Evolutionary conservation across 257 asterid genomes (phyloP).

Genomic region (Salvia miltiorrhiza): DNA sequence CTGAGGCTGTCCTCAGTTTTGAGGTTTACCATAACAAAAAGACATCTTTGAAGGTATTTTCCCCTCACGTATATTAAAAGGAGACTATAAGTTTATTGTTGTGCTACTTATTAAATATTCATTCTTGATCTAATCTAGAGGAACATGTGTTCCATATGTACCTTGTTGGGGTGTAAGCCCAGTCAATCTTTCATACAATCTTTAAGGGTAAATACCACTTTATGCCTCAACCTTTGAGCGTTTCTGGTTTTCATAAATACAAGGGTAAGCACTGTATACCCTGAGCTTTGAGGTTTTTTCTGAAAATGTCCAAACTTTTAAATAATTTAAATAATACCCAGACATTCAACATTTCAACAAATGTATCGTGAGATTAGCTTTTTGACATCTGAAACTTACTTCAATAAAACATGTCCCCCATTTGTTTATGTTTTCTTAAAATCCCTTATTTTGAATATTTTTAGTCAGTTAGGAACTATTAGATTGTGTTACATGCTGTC

Average conservation of each 20-base stretch:
- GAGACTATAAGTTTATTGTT: not conserved
- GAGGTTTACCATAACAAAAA: conserved; percentile 79
- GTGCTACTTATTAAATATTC: not conserved
- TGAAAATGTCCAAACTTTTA: not conserved
- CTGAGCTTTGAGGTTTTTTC: not conserved
- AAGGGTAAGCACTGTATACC: not conserved
- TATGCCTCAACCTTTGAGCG: not conserved
- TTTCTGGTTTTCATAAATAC: not conserved
- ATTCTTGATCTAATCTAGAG: not conserved
- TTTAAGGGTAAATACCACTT: not conserved
- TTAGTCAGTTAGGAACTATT: too few relatives aligned
- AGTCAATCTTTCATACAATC: not conserved
- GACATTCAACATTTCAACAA: not conserved
- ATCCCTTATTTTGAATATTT: too few relatives aligned
- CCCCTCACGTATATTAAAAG: conserved; percentile 6
- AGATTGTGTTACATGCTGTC: too few relatives aligned
- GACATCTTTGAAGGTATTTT: conserved; percentile 55
- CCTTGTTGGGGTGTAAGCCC: not conserved
- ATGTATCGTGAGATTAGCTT: not conserved
- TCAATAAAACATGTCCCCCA: too few relatives aligned
- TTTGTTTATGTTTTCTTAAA: too few relatives aligned
- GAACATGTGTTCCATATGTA: not conserved
- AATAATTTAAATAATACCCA: not conserved
- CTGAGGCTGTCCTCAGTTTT: conserved; percentile 60
- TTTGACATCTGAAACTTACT: not conserved